These are phyloP conservation scores for Curvularia hawaiiensis DNA, from an alignment of 2,329 filamentous ascomycete genomes.

Conservation along the genomic window DNA sequence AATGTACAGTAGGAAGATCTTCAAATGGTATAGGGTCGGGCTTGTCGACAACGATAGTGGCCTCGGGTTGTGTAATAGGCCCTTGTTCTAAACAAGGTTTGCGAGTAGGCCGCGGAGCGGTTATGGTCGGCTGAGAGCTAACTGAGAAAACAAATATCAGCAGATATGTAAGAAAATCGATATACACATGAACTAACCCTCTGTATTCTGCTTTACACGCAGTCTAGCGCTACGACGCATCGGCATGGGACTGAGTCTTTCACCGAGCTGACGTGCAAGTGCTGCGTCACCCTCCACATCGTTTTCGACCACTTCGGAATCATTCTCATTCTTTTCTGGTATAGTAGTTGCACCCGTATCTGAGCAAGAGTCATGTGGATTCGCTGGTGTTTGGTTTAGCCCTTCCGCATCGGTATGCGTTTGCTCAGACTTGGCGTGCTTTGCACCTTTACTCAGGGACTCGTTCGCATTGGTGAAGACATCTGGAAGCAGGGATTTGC, in stretches of 20 bases:
- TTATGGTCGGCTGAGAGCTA: background rate
- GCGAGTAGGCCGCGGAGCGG: background rate
- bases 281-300: background rate
- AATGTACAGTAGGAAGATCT: slow-evolving; percentile 10
- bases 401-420: background rate
- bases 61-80: background rate
- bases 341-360: background rate
- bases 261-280: slow-evolving; percentile 6
- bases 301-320: background rate
- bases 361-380: background rate
- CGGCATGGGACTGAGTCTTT: background rate
- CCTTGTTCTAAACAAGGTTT: background rate
- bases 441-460: background rate
- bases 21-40: background rate
- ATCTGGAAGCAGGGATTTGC: background rate
- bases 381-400: background rate
- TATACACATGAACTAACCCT: background rate
- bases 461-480: background rate
- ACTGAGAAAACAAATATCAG: slow-evolving; percentile 2
- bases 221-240: slow-evolving; percentile 13
- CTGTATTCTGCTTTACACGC: background rate
- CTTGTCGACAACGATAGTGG: slow-evolving; percentile 8
- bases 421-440: background rate
- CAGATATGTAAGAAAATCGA: rapidly evolving
- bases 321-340: background rate